Evolutionary conservation across 176 grass and related monocot genomes (phyloP).

Genomic region (Avena sativa): DNA sequence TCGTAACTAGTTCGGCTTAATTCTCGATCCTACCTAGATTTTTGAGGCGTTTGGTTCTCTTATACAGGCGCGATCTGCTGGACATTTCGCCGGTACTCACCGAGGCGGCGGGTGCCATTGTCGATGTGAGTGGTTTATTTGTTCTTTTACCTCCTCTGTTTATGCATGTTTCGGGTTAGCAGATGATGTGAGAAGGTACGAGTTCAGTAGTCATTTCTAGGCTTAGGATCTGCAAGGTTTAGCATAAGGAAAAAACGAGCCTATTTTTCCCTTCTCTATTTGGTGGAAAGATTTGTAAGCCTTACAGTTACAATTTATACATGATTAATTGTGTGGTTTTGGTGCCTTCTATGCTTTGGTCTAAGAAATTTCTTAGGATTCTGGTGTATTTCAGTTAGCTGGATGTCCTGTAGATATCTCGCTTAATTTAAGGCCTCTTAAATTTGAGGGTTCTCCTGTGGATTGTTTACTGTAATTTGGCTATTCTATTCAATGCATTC

Average conservation of each 20-base stretch:
- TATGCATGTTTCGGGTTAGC: background rate
- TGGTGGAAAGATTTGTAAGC: background rate
- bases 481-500: slow-evolving; percentile 6
- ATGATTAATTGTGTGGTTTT: no score
- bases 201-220: background rate
- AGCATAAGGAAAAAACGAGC: background rate
- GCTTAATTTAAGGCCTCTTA: slow-evolving; percentile 3
- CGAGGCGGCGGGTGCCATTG: slow-evolving; percentile 91
- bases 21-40: slow-evolving; percentile 4
- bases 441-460: background rate
- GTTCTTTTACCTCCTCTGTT: background rate
- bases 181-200: background rate
- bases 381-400: slow-evolving; percentile 8
- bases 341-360: no score
- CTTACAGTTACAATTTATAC: no score
- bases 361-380: background rate
- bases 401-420: background rate
- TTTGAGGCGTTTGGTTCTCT: background rate
- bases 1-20: background rate
- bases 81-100: slow-evolving; percentile 94
- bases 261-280: background rate
- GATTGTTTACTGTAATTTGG: background rate
- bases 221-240: slow-evolving; percentile 16
- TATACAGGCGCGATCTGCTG: slow-evolving; percentile 87
- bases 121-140: slow-evolving; percentile 69